Evolutionary conservation across 2,329 filamentous ascomycete species (phyloP), one percentile per base, ranked within the genome.

Genomic region (Phyllosticta capitalensis): DNA sequence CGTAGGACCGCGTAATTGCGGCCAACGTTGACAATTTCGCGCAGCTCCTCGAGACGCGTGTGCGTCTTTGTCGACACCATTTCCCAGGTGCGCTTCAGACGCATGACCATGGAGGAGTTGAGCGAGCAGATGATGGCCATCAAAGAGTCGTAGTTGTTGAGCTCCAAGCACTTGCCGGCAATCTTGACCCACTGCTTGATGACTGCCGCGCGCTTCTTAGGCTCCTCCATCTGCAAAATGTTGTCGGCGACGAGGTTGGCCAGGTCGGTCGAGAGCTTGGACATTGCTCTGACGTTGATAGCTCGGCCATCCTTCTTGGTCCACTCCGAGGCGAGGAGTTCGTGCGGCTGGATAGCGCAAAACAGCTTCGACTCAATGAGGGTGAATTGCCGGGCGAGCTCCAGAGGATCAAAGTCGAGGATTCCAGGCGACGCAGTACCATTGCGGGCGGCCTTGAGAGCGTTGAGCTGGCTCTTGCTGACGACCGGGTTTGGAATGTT

Each of bases 121-220:
- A 99, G 76, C 9, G 89, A 92, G 78, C 92, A 96, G 67, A 96
- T 90, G 66, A 99, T 96, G 7, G 94, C 91, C 91, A 97, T 96
- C 10, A 99, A 77, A 0, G 90, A 90, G 69, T 99, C 92, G 67
- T 96, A 99, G 75, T 99, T 99, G 76, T 94, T 88, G 24, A 97
- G 81, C 68, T 94, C 89, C 5, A 95, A 78, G 65, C 90, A 95
- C 67, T 89, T 89, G 66, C 88, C 82, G 0, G 90, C 90, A 65
- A 97, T 86, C 79, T 97, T 99, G 71, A 96, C 89, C 94, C 94
- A 99, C 67, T 97, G 92, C 77, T 99, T 97, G 76, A 99, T 94
- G 56, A 91, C 84, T 1, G 83, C 77, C 0, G 94, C 92, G 24
- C 94, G 85, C 77, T 92, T 95, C 82, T 97, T 97, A 24, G 88